These are phyloP conservation scores for Lentinula lateritia DNA, from an alignment of 768 basidiomycete species.

Conservation along the genomic window DNA sequence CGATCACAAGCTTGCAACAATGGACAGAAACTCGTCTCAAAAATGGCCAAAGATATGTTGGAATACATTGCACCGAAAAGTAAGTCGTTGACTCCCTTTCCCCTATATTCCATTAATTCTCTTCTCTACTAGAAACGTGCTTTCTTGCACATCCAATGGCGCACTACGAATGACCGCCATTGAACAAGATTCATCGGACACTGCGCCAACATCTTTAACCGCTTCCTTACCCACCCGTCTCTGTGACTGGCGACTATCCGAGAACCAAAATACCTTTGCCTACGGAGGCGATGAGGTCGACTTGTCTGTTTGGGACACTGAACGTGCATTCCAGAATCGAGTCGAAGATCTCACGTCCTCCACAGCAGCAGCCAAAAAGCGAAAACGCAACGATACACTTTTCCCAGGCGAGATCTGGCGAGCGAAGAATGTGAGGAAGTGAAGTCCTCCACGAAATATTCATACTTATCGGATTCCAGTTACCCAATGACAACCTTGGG, in stretches of 20 bases:
- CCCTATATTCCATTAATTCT: background rate
- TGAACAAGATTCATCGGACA: slow-evolving; percentile 15
- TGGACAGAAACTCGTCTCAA: slow-evolving; percentile 68
- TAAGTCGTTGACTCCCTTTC: slow-evolving; percentile 23
- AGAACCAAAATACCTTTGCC: slow-evolving; percentile 51
- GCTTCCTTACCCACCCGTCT: slow-evolving; percentile 63
- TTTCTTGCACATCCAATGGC: slow-evolving; percentile 75
- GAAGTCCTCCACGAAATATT: background rate
- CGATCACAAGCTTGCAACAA: slow-evolving; percentile 30
- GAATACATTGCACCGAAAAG: slow-evolving; percentile 48
- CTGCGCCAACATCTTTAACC: slow-evolving; percentile 17
- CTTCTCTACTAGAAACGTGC: slow-evolving; percentile 38
- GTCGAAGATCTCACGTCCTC: slow-evolving; percentile 13
- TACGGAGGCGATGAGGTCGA: slow-evolving; percentile 89
- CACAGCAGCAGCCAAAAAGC: slow-evolving; percentile 36
- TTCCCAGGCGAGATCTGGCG: slow-evolving; percentile 79
- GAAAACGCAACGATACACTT: slow-evolving; percentile 51
- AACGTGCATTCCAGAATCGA: slow-evolving; percentile 41
- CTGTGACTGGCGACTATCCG: slow-evolving; percentile 58
- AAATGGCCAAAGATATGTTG: slow-evolving; percentile 51
- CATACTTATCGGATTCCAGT: slow-evolving; percentile 27
- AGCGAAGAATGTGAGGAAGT: slow-evolving; percentile 63
- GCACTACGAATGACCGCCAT: slow-evolving; percentile 50
- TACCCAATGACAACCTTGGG: slow-evolving; percentile 68
- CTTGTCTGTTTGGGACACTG: slow-evolving; percentile 73